Evolutionary conservation across 345 rosid species (phyloP), one percentile per base, ranked within the genome.

Genomic region (Lumnitzera racemosa): DNA sequence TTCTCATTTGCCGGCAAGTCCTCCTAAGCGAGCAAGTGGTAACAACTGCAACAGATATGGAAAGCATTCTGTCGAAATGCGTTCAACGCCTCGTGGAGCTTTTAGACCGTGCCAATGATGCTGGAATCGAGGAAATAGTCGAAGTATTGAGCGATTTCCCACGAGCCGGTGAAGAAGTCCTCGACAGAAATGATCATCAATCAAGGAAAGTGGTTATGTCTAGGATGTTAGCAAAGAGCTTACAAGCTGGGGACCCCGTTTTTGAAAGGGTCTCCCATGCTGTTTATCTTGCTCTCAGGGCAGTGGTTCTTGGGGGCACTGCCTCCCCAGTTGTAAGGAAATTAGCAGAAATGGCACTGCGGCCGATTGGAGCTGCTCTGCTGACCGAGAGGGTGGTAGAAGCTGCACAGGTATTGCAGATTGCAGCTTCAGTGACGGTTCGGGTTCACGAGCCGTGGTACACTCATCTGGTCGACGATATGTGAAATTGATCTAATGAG

Each of bases 1-100:
- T 92, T 50, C 94, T 92, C 62, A 72, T 92, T 23, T 87, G 88
- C 72, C 83, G 88, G 15, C 98, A 89, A 75, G 76, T 79, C 24
- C 82, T 85, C 24, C 65, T 78, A 55, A 81, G 86, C 25, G 88
- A 80, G 71, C 78, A 53, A 59, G 71, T 69, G 29, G 81, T 75
- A 50, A 51, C 75, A 61, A 79, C 64, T 47, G 63, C 76, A n/a
- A 56, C 78, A 11, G 89, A 89, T 46, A 62, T 82, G 78, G 96
- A 89, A 59, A 76, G 55, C 66, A 69, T 77, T 27, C 14, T 76
- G 24, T 77, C 78, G 9, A 72, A 84, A 25, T 76, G 78, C 69
- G 57, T 69, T 1, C 57, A 76, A 59, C 77, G 63, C 11, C 66
- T 92, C 50, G 53, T 67, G 63, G 82, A 77, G 55, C 72, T 83